These are phyloP conservation scores for Clarkia xantiana DNA, from an alignment of 345 rosid species.

Conservation along the genomic window DNA sequence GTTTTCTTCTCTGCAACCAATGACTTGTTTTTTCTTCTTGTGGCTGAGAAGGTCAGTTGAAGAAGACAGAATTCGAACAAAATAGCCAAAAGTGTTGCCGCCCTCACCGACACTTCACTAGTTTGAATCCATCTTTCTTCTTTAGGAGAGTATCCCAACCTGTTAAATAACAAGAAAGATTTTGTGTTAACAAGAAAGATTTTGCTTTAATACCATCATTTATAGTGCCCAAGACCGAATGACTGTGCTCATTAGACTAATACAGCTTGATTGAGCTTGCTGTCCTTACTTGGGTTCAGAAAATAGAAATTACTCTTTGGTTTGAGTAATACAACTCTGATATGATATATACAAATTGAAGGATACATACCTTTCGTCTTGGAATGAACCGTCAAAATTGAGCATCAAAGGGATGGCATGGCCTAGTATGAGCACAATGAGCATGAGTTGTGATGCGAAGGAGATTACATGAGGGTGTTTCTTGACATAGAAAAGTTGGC, in stretches of 20 bases:
- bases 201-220: too few relatives aligned
- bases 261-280: too few relatives aligned
- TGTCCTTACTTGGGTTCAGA: too few relatives aligned
- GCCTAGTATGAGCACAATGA: constrained; percentile 29
- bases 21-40: constrained; percentile 11
- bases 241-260: too few relatives aligned
- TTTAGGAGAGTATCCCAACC: constrained; percentile 7
- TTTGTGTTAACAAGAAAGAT: too few relatives aligned
- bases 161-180: too few relatives aligned
- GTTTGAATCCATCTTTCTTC: constrained; percentile 25
- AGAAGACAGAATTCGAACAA: constrained; percentile 30
- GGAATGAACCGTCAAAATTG: constrained; percentile 28
- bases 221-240: too few relatives aligned
- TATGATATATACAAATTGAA: neutral
- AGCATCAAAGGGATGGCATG: constrained; percentile 25
- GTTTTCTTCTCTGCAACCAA: constrained; percentile 36
- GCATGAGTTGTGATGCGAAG: constrained; percentile 34
- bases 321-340: too few relatives aligned
- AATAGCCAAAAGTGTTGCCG: constrained; percentile 33
- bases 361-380: neutral
- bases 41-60: constrained; percentile 23
- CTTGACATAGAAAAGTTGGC: too few relatives aligned
- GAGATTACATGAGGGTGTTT: constrained; percentile 17
- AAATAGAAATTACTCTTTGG: too few relatives aligned
- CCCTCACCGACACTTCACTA: constrained; percentile 29